phyloP scores from a whole-genome alignment of 768 basidiomycete species.

The Postia placenta region DNA sequence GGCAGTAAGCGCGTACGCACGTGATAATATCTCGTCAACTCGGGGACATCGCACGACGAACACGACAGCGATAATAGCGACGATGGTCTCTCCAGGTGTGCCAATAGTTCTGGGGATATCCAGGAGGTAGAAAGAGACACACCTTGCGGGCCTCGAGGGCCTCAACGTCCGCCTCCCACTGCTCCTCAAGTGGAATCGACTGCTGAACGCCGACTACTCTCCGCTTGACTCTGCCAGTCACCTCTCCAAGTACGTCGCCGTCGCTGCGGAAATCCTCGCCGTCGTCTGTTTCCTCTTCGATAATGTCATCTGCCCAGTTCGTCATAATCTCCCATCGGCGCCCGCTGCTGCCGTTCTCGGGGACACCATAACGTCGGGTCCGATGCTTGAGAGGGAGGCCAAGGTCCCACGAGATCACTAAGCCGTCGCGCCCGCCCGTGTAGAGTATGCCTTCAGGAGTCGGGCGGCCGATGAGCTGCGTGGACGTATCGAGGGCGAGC shows the following conservation, averaged over 20 bases:
- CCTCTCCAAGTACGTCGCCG: conserved; percentile 75
- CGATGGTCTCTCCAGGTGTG: not conserved
- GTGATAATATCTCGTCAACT: not conserved
- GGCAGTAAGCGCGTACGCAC: too few species aligned
- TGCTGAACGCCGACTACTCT: conserved; percentile 21
- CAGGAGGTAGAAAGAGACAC: too few species aligned
- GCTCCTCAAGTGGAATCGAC: conserved; percentile 55
- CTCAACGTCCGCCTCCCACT: conserved; percentile 74
- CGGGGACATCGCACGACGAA: not conserved
- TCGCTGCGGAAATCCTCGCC: conserved; percentile 56
- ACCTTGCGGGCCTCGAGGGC: conserved; percentile 45
- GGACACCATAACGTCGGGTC: conserved; percentile 23
- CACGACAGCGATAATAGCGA: not conserved
- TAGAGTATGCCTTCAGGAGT: conserved; percentile 85
- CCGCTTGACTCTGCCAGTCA: conserved; percentile 33
- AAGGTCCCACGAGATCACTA: conserved; percentile 86
- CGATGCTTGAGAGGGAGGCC: conserved; percentile 55
- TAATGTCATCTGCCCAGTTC: conserved; percentile 70
- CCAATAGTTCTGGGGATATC: not conserved
- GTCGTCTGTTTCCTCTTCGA: conserved; percentile 63
- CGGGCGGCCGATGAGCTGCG: conserved; percentile 57
- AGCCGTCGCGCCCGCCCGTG: conserved; percentile 83
- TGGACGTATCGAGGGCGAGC: conserved; percentile 83
- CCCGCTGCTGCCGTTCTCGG: conserved; percentile 20
- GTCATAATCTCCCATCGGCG: conserved; percentile 77